Evolutionary conservation across 1,139 yeast species (phyloP).

Genomic region (Yamadazyma friedrichii): DNA sequence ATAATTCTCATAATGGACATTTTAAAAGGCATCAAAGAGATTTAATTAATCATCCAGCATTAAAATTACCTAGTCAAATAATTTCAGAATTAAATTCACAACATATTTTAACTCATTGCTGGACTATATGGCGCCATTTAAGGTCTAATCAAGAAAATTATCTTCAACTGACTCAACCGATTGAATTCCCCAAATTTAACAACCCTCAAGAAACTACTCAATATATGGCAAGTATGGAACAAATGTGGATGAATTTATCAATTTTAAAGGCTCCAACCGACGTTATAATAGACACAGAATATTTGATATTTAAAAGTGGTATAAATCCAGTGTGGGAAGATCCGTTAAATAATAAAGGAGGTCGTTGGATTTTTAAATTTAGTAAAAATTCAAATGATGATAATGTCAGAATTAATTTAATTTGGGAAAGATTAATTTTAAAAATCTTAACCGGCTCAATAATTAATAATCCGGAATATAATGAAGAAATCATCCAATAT

Average conservation of each 20-base stretch:
- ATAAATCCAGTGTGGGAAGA: constrained; percentile 75
- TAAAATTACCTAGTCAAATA: constrained; percentile 33
- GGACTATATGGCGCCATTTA: constrained; percentile 51
- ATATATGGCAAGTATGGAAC: constrained; percentile 54
- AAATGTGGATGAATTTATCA: constrained; percentile 57
- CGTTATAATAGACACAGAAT: constrained; percentile 55
- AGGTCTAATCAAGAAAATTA: constrained; percentile 32
- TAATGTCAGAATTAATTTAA: constrained; percentile 35
- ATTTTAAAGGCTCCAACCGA: constrained; percentile 48
- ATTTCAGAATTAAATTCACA: constrained; percentile 28
- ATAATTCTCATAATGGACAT: constrained; percentile 4
- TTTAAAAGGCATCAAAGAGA: constrained; percentile 11
- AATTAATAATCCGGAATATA: constrained; percentile 29
- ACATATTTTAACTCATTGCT: constrained; percentile 47
- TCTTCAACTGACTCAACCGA: constrained; percentile 41
- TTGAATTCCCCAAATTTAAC: constrained; percentile 27
- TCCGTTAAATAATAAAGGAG: constrained; percentile 61
- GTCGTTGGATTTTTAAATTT: constrained; percentile 64
- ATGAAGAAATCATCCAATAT: constrained; percentile 33
- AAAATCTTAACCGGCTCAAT: constrained; percentile 46
- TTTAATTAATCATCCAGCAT: constrained; percentile 16
- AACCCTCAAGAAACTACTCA: constrained; percentile 21
- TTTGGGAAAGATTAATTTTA: constrained; percentile 54
- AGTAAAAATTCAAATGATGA: constrained; percentile 24
- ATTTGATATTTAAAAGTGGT: constrained; percentile 61